Percentiles rank a stretch among this genome's conserved stretches.
Evolutionary conservation across 2,329 filamentous ascomycete species (phyloP).

Genomic region (Colletotrichum camelliae): DNA sequence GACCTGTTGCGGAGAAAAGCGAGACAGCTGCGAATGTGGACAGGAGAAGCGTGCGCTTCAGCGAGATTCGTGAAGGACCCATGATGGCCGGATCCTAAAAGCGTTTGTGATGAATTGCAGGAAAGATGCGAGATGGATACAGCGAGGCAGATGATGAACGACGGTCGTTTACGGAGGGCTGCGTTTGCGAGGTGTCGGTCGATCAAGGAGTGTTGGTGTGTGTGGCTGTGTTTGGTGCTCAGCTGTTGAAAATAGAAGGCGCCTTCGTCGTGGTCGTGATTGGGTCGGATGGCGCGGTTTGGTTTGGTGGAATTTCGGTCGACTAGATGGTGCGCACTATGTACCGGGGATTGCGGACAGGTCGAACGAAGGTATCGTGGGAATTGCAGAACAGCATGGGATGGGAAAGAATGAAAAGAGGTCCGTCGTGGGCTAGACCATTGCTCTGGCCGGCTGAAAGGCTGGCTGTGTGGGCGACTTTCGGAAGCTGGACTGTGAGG

Average conservation of each 20-base stretch:
- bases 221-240: background rate
- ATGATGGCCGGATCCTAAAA: background rate
- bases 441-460: conserved; percentile 3
- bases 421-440: conserved; percentile 12
- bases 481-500: conserved; percentile 1
- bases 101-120: background rate
- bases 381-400: conserved; percentile 1
- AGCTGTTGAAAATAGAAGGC: background rate
- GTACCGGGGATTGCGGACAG: background rate
- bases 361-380: conserved; percentile 9
- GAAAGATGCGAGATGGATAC: background rate
- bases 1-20: conserved; percentile 33
- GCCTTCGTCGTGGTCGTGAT: background rate
- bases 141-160: background rate
- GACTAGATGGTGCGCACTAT: background rate
- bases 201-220: background rate
- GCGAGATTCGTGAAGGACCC: conserved; percentile 8
- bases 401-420: background rate
- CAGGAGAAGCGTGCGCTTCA: conserved; percentile 65
- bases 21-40: conserved; percentile 72
- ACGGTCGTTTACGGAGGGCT: background rate
- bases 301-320: background rate
- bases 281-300: background rate
- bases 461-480: background rate
- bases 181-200: background rate